These are phyloP conservation scores for Xylaria sp. DNA, from an alignment of 2,329 filamentous ascomycete genomes.

Conservation along the genomic window DNA sequence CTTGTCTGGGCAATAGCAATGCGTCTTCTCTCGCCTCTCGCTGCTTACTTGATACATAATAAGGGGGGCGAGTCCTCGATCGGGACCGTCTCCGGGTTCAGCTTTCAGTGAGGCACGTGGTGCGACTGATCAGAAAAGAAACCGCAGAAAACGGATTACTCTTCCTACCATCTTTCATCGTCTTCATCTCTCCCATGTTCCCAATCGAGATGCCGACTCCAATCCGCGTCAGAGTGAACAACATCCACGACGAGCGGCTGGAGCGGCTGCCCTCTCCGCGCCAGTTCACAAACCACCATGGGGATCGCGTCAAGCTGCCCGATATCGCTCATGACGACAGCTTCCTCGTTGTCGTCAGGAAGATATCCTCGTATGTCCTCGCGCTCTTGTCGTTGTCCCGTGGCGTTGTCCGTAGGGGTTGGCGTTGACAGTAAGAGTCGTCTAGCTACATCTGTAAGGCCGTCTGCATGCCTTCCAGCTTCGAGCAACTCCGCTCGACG, in stretches of 20 bases:
- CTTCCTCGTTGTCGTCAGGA: conserved; percentile 61
- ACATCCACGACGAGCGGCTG: conserved; percentile 23
- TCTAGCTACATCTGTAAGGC: conserved; percentile 57
- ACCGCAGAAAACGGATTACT: not conserved
- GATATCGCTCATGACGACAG: conserved; percentile 52
- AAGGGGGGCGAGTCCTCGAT: not conserved
- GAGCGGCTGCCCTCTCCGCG: conserved; percentile 36
- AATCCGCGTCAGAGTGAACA: conserved; percentile 39
- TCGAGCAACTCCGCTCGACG: conserved; percentile 67
- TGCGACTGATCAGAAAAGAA: not conserved
- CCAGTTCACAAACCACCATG: conserved; percentile 19
- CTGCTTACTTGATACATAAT: not conserved
- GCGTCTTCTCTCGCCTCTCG: not conserved
- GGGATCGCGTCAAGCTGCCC: conserved; percentile 40
- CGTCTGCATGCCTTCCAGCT: conserved; percentile 60
- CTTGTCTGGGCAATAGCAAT: not conserved
- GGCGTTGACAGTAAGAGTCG: conserved; percentile 3
- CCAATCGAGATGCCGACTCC: conserved; percentile 29
- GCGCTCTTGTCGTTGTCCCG: not conserved
- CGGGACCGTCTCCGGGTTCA: not conserved
- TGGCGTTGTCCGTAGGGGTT: not conserved
- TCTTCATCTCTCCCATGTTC: not conserved
- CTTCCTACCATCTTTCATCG: not conserved
- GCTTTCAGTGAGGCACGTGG: not conserved
- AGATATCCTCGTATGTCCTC: conserved; percentile 53